Evolutionary conservation across 106 monocot species (phyloP), one percentile per base, ranked within the genome.

Genomic region (Apostasia ramifera): DNA sequence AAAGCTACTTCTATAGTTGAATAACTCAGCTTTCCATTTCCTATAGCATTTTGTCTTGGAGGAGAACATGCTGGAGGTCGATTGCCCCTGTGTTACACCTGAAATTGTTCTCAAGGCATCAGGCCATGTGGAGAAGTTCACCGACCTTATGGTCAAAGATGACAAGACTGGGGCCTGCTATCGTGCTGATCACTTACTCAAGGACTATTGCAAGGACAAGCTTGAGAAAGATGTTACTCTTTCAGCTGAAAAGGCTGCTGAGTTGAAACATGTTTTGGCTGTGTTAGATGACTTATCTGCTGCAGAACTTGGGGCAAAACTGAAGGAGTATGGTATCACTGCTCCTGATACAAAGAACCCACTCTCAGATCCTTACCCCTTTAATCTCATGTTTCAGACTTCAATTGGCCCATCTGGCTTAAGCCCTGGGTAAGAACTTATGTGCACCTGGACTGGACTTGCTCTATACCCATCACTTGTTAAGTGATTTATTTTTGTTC

Each of bases 331-430:
- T 78, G 89, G 80, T 0, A 92, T 97, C 51, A 81, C 78, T 26
- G 84, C 95, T 40, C 92, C 95, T 8, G 92, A 92, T 71, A 92
- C 95, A 47, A 92, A 89, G 57, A 97, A 92, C 66, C 70, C 86
- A 3, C 74, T 97, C 0, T 97, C 95, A 45, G 95, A 97, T 69
- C 92, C 89, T 43, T 97, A 92, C 58, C 95, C 92, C 9, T 97
- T 97, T 69, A 97, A 97, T 77, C 95, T 97, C 54, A 97, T 97
- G 95, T 97, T 97, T 56, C 92, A 92, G 73, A 97, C 92, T 45
- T 92, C 95, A 3, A 92, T 92, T 69, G 95, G 95, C 8, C 91
- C 92, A 44, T 80, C 92, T 11, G 92, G 95, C 6, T 71, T 87
- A 69, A 78, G 66, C 52, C 62, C 80, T 15, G 92, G 92, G 95